A percentile compares a stretch with the other conserved stretches of the same genome.
Evolutionary conservation across 257 asterid genomes (phyloP).

Genomic region (Euphrasia confusa): DNA sequence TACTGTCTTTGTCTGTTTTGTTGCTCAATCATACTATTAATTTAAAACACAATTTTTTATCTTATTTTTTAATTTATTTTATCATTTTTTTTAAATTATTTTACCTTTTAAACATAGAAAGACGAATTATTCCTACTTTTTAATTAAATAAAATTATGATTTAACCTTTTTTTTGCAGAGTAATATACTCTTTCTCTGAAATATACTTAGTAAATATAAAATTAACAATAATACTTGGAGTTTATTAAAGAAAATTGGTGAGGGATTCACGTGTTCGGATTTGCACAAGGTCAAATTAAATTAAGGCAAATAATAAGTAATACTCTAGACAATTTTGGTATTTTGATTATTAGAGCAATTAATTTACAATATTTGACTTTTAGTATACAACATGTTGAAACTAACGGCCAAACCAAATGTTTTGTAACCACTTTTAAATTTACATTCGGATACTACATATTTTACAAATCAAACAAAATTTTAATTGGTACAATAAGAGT

Average conservation of each 20-base stretch:
- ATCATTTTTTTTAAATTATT: no score
- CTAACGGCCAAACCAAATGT: neutral
- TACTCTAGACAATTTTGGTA: neutral
- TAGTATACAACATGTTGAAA: neutral
- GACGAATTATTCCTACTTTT: no score
- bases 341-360: neutral
- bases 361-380: neutral
- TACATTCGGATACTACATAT: no score
- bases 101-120: no score
- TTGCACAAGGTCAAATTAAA: neutral
- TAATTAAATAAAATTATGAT: no score
- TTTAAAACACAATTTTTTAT: no score
- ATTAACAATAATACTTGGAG: neutral
- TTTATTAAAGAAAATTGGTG: neutral
- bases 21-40: conserved; percentile 36
- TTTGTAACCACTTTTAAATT: neutral
- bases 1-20: conserved; percentile 23
- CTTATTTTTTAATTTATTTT: no score
- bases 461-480: no score
- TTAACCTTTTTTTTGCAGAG: no score
- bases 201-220: no score
- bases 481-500: no score
- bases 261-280: neutral
- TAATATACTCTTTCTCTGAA: no score
- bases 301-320: neutral